These are phyloP conservation scores for Sugiyamaella lignohabitans DNA, from an alignment of 805 yeast species.

Conservation along the genomic window DNA sequence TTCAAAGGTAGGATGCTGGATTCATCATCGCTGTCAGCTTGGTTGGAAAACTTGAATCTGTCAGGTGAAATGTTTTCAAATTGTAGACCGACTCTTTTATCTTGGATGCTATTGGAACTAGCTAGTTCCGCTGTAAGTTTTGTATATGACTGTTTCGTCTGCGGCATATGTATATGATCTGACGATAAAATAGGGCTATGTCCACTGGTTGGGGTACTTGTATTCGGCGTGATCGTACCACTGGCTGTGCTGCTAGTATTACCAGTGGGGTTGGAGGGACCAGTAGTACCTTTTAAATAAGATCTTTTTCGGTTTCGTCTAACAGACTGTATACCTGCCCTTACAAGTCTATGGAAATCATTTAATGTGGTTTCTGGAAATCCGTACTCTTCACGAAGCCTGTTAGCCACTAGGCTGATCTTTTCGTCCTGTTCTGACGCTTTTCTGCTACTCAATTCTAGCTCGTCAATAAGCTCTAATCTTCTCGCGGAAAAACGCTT, in stretches of 20 bases:
- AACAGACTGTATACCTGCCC: conserved; percentile 92
- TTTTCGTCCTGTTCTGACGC: conserved; percentile 90
- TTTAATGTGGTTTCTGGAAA: conserved; percentile 50
- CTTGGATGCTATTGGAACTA: no score
- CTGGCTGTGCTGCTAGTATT: no score
- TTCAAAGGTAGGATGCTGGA: background rate
- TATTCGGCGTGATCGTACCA: no score
- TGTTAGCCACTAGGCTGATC: conserved; percentile 69
- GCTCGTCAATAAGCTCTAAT: conserved; percentile 77
- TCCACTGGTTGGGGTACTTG: no score
- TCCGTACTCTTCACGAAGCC: conserved; percentile 70
- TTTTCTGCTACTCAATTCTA: conserved; percentile 55
- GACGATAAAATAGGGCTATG: no score
- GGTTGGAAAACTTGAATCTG: background rate
- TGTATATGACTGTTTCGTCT: no score
- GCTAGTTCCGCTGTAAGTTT: no score
- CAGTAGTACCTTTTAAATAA: conserved; percentile 5
- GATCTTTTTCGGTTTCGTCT: conserved; percentile 59
- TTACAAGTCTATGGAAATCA: conserved; percentile 83
- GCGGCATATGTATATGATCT: no score
- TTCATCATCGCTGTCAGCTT: background rate
- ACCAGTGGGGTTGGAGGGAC: no score
- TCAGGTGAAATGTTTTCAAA: no score
- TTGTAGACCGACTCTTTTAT: no score
- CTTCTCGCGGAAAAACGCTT: conserved; percentile 85